Base-by-base conservation (phyloP, 176 grass and related monocot species). In the Lolium multiflorum region DNA sequence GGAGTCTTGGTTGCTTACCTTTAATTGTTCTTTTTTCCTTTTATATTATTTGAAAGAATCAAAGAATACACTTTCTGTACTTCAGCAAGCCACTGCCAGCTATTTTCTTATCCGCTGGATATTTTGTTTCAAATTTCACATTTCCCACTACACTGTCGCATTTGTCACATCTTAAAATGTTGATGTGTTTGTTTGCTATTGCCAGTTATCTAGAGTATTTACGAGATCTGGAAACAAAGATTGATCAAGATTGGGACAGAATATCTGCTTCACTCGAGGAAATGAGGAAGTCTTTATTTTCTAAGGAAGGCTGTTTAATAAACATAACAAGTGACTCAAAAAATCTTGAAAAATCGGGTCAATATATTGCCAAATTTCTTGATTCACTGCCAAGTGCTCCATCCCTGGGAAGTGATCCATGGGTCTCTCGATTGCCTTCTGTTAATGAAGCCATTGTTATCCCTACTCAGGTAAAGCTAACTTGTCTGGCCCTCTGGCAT, bases 231-330 rank as follows among this genome's bases (percentile, higher is more conserved):
- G 94, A 99, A 77, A 96, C 83, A 52, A 96, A 63, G 79, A 76
- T 99, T 71, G 94, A 99, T 88, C 88, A 96, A 91, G 94, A 99
- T 73, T 99, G 97, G 97, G 97, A 91, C 69, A 95, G 66, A 84
- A 96, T 99, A 87, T 91, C 97, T 85, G 79, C 72, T 62, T 94
- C 97, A 21, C 92, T 99, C 6, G 92, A 96, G 87, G 97, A 96
- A 66, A 99, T 96, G 87, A 88, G 97, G 69, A 91, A 75, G 74
- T 92, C 90, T n/a, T 68, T 99, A 58, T 90, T 99, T 74, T 82
- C 84, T 0, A 93, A 91, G 87, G 83, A 94, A 77, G 89, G 92
- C 50, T 99, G 97, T 72, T 90, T 99, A 80, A 64, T 99, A 64
- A 99, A 99, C 66, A 85, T 96, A 82, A 99, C 97, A 56, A 78